Evolutionary conservation across 306 rosid genomes (phyloP).

Genomic region (Crataegus laevigata): DNA sequence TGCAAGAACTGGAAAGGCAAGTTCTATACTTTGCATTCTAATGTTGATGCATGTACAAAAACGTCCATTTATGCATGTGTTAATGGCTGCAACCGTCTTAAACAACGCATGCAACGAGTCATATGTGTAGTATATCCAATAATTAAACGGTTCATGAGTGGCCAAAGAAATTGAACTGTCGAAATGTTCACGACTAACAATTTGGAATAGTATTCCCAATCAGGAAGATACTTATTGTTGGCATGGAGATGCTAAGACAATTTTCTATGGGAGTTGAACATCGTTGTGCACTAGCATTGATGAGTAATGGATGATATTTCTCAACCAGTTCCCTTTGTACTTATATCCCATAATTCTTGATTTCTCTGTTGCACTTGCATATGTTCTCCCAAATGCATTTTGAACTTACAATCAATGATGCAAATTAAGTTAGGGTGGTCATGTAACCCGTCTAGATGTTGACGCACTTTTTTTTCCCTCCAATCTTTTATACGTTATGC

Average conservation of each 20-base stretch:
- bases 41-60: not conserved
- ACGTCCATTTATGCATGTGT: not conserved
- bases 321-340: no score
- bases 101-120: not conserved
- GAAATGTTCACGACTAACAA: not conserved
- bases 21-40: not conserved
- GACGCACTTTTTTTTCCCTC: not conserved
- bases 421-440: not conserved
- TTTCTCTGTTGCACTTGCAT: no score
- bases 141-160: not conserved
- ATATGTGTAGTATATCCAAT: not conserved
- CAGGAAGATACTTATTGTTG: no score
- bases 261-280: no score
- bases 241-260: no score
- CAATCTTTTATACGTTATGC: not conserved
- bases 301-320: no score
- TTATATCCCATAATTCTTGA: no score
- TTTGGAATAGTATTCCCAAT: not conserved
- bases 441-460: not conserved
- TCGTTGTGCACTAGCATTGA: no score
- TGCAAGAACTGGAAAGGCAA: constrained; percentile 58
- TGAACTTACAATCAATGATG: not conserved
- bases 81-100: not conserved
- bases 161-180: not conserved
- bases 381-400: no score